phyloP scores from a whole-genome alignment of 2,329 filamentous ascomycete species.

The Emmonsiellopsis sp. region DNA sequence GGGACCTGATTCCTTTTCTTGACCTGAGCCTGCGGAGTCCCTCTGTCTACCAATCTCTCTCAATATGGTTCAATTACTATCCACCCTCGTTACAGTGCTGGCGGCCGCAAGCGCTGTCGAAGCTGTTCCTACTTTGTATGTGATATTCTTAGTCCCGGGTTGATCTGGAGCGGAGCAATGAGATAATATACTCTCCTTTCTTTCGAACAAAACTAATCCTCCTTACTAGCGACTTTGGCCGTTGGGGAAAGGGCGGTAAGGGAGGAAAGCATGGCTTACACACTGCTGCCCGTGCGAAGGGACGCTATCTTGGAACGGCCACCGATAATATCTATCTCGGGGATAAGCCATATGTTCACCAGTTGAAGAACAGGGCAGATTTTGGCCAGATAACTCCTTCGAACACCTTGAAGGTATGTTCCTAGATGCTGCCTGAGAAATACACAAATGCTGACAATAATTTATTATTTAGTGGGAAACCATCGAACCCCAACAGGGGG shows the following conservation, averaged over 20 bases:
- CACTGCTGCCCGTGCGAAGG: slow-evolving; percentile 42
- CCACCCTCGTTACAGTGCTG: slow-evolving; percentile 13
- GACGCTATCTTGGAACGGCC: slow-evolving; percentile 48
- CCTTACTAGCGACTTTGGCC: neutral
- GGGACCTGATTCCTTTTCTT: neutral
- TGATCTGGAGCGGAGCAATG: neutral
- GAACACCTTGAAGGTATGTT: slow-evolving; percentile 47
- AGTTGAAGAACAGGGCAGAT: slow-evolving; percentile 50
- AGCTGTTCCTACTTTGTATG: slow-evolving; percentile 17
- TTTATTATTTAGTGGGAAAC: slow-evolving; percentile 44
- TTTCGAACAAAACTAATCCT: neutral
- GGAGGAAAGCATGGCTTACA: slow-evolving; percentile 12
- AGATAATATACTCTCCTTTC: too few species aligned
- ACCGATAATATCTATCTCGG: slow-evolving; percentile 47
- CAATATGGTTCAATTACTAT: slow-evolving; percentile 14
- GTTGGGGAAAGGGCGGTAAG: slow-evolving; percentile 5
- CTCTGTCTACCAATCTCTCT: neutral
- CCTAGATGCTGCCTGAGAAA: neutral
- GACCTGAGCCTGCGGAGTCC: neutral
- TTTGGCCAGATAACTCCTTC: slow-evolving; percentile 58
- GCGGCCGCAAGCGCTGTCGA: slow-evolving; percentile 8
- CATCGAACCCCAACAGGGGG: slow-evolving; percentile 47
- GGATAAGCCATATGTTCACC: slow-evolving; percentile 46
- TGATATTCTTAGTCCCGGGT: neutral
- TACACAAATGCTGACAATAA: neutral